Conservation (phyloP, 2,329 filamentous ascomycete genomes). For the Moelleriella libera region DNA sequence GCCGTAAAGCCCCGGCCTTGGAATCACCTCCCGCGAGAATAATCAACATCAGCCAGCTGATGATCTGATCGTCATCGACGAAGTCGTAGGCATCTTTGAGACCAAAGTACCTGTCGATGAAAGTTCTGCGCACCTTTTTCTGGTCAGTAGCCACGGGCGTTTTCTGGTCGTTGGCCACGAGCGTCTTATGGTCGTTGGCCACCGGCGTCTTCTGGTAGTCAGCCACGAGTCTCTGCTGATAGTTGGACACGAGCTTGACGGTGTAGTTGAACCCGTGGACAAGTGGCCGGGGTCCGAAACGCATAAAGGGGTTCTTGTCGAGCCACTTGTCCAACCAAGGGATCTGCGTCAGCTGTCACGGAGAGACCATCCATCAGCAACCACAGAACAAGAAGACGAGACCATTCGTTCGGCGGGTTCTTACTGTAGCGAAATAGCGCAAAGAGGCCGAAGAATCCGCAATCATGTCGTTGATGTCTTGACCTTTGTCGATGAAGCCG, state of each 20-base stretch:
- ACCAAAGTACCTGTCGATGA: conserved; percentile 5
- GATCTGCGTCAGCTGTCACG: conserved; percentile 8
- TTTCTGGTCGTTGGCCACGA: no score
- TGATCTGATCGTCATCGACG: conserved; percentile 15
- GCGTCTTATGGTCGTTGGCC: conserved; percentile 3
- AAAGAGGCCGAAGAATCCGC: conserved; percentile 11
- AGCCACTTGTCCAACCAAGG: conserved; percentile 12
- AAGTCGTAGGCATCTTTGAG: conserved; percentile 15
- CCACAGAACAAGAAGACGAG: neutral
- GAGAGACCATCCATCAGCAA: neutral
- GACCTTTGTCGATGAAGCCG: conserved; percentile 23
- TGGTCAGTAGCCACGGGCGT: conserved; percentile 7
- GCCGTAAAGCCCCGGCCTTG: conserved; percentile 18
- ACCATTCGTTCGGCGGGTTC: neutral
- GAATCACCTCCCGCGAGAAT: conserved; percentile 21
- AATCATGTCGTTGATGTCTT: conserved; percentile 23
- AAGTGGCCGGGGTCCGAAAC: conserved; percentile 10
- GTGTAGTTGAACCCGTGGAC: conserved; percentile 8
- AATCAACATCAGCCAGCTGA: conserved; percentile 7
- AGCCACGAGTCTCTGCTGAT: neutral
- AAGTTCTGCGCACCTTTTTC: conserved; percentile 3
- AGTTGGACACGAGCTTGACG: conserved; percentile 9
- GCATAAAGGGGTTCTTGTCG: conserved; percentile 15
- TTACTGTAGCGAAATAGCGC: conserved; percentile 15
- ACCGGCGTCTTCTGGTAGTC: conserved; percentile 6